Conservation (phyloP, 257 asterid genomes). For the Cruciata laevipes region DNA sequence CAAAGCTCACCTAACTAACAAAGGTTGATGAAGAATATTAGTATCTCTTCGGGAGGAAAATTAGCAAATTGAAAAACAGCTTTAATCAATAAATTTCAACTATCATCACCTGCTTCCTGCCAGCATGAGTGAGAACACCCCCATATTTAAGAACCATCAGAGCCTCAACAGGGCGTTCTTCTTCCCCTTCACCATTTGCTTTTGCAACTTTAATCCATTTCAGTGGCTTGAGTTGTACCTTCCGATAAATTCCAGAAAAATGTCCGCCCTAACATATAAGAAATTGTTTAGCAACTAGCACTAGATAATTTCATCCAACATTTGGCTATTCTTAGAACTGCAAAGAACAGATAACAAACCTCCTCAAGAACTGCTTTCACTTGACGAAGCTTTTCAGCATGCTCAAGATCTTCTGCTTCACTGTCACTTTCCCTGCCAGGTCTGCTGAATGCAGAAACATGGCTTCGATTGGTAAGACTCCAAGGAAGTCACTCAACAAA, state of each 20-base stretch:
- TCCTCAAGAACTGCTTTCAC: constrained; percentile 99
- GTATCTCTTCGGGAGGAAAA: not conserved
- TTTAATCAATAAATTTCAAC: not conserved
- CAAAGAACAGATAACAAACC: constrained; percentile 36
- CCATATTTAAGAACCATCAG: constrained; percentile 97
- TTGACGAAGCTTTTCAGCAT: constrained; percentile 99
- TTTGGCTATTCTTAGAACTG: not conserved
- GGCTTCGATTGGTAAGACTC: constrained; percentile 21
- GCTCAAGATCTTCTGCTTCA: constrained; percentile 94
- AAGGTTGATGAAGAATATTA: not conserved
- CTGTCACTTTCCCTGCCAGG: constrained; percentile 92
- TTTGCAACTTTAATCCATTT: constrained; percentile 79
- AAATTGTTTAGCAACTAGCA: constrained; percentile 9
- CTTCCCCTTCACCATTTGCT: constrained; percentile 80
- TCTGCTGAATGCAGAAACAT: constrained; percentile 36
- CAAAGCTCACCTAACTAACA: not conserved
- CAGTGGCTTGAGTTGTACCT: constrained; percentile 93
- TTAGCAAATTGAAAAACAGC: not conserved
- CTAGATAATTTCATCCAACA: not conserved
- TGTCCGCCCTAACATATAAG: constrained; percentile 77
- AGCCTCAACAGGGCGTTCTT: constrained; percentile 89
- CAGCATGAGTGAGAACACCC: constrained; percentile 99
- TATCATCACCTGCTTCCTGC: constrained; percentile 76
- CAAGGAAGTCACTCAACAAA: constrained; percentile 11
- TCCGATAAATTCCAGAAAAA: constrained; percentile 94